Base-by-base conservation (phyloP, 768 basidiomycete species). In the Suillus alpinus region DNA sequence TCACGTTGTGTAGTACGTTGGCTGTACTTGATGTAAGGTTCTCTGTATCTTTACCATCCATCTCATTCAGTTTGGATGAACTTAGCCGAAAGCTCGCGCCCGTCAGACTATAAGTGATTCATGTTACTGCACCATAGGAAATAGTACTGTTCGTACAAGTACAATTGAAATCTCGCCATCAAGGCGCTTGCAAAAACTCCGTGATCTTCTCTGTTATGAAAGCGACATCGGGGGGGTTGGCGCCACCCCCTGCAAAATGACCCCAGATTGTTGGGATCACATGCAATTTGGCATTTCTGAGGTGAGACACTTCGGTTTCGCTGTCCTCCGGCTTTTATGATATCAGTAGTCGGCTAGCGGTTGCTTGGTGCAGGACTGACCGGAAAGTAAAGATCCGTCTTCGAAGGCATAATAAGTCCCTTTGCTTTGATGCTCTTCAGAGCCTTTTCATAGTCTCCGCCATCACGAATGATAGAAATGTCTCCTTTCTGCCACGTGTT, bases 371-470 rank as follows among this genome's bases (percentile, higher is more conserved):
- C 20, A 39, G 29, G 50, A 65, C 66, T 43, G 62, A 84, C 83
- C 37, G 84, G 78, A 68, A 86, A 86, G 66, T 84, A 85, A 41
- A 86, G 68, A 63, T 86, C 84, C 2, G 84, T 84, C 72, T 81
- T 84, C 59, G 77, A 80, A 20, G 85, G 85, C 81, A 86, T 84
- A 37, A 86, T 80, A 40, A 86, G 66, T 0, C 78, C 85, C 58
- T 77, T 81, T 0, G 83, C 81, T 61, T 80, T 79, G 68, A 86
- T 82, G 14, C 65, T 67, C 12, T 68, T 67, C 63, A 86, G 63
- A 39, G 75, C 73, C 37, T 73, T 76, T 51, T 68, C 72, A 31
- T 82, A 74, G 63, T 83, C 73, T 1, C 81, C 83, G 0, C 72
- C 73, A 64, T 83, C 76, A 13, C 74, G 73, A 23, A 84, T 65